Conservation (phyloP, 176 grass and related monocot species). For the Typha latifolia region DNA sequence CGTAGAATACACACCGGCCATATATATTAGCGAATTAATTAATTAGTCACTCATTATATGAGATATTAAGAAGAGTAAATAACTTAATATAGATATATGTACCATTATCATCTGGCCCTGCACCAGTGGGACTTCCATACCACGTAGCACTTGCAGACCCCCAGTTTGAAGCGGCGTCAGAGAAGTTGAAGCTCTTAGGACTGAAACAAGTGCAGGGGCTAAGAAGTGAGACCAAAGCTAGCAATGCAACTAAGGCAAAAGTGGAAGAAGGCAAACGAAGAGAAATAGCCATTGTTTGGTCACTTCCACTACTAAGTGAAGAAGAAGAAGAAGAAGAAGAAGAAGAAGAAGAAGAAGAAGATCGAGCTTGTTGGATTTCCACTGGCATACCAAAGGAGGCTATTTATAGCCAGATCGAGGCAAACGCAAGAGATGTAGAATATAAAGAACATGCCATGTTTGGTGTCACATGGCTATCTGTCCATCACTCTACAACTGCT, state of each 20-base stretch:
- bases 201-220: conserved; percentile 1
- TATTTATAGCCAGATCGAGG: too few relatives aligned
- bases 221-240: neutral
- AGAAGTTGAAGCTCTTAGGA: neutral
- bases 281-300: neutral
- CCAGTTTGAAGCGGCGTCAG: neutral
- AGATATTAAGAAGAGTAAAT: neutral
- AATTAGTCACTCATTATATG: too few relatives aligned
- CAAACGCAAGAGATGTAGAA: too few relatives aligned
- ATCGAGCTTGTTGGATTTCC: neutral
- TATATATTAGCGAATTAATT: neutral
- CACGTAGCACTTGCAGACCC: conserved; percentile 32
- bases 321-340: neutral
- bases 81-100: neutral
- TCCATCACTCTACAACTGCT: too few relatives aligned
- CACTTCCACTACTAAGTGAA: neutral
- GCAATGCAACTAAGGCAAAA: neutral
- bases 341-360: too few relatives aligned
- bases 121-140: conserved; percentile 53
- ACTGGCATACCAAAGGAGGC: neutral
- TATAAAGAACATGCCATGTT: too few relatives aligned
- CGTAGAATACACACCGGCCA: neutral
- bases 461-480: too few relatives aligned
- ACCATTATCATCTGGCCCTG: conserved; percentile 44
- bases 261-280: neutral